Evolutionary conservation across 2,329 filamentous ascomycete genomes (phyloP).

Genomic region (Botrytis cinerea): DNA sequence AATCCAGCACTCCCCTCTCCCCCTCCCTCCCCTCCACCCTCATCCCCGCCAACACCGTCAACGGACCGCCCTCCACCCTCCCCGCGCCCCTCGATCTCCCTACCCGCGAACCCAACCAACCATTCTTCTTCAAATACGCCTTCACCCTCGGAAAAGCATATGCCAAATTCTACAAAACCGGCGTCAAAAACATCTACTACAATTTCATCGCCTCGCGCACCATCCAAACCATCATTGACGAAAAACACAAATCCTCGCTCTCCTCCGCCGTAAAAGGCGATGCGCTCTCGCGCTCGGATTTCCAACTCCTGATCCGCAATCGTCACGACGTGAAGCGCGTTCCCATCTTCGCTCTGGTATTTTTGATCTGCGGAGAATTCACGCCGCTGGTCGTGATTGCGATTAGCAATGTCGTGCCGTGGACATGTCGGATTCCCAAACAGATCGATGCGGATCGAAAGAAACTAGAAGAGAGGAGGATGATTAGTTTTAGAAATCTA

Average conservation of each 20-base stretch:
- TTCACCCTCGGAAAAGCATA: conserved; percentile 67
- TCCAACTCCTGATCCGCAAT: conserved; percentile 69
- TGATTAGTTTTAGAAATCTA: conserved; percentile 49
- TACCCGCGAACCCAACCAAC: conserved; percentile 49
- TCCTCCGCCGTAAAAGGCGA: conserved; percentile 41
- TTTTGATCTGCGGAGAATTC: conserved; percentile 82
- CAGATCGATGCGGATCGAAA: conserved; percentile 65
- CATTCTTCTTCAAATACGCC: conserved; percentile 43
- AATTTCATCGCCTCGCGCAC: conserved; percentile 56
- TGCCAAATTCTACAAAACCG: conserved; percentile 82
- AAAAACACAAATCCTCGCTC: conserved; percentile 42
- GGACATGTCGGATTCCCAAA: conserved; percentile 77
- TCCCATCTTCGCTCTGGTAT: conserved; percentile 73
- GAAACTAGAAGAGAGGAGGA: conserved; percentile 55
- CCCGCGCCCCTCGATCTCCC: conserved; percentile 70
- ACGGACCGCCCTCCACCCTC: conserved; percentile 72
- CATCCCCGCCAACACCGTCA: conserved; percentile 48
- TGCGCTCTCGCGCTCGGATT: conserved; percentile 62
- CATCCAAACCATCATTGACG: conserved; percentile 52
- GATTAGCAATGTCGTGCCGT: conserved; percentile 71
- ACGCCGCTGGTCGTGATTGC: conserved; percentile 77
- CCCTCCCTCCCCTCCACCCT: conserved; percentile 1
- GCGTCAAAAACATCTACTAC: conserved; percentile 70
- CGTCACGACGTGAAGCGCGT: conserved; percentile 74
- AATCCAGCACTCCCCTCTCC: conserved; percentile 42